Evolutionary conservation across 2,329 filamentous ascomycete genomes (phyloP).

Genomic region (Cordyceps farinosa): DNA sequence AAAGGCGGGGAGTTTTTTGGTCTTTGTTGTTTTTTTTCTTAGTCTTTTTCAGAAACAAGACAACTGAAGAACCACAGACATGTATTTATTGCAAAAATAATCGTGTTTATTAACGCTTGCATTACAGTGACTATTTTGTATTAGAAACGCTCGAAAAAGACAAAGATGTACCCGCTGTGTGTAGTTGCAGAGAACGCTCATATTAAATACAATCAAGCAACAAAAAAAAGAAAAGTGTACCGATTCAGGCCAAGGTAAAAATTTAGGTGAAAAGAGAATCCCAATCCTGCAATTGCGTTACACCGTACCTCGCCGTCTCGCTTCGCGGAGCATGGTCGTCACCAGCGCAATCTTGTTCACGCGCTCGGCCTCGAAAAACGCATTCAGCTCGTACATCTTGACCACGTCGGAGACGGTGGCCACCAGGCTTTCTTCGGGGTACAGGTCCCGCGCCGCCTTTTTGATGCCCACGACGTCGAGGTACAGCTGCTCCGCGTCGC

Average conservation of each 20-base stretch:
- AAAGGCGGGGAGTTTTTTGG: background rate
- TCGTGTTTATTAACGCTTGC: no score
- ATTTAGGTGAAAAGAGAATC: no score
- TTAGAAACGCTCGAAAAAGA: background rate
- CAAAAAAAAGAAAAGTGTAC: background rate
- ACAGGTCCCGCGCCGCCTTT: conserved; percentile 24
- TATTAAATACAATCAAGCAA: no score
- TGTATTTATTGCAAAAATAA: background rate
- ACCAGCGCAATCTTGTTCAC: conserved; percentile 20
- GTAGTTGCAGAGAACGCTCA: no score
- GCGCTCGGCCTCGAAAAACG: conserved; percentile 24
- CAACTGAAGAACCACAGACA: no score
- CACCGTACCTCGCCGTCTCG: background rate
- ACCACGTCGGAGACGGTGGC: conserved; percentile 25
- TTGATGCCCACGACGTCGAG: conserved; percentile 26
- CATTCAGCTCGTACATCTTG: conserved; percentile 30
- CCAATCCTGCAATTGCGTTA: background rate
- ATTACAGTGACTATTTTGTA: no score
- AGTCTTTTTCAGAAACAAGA: no score
- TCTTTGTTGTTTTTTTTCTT: background rate
- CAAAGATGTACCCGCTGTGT: no score
- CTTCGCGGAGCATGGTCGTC: conserved; percentile 1
- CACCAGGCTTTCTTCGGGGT: conserved; percentile 24
- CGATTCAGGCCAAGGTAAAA: no score
- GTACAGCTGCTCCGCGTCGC: conserved; percentile 26